Evolutionary conservation across 1,284 basidiomycete genomes (phyloP).

Genomic region (Afroboletus lepidellus): DNA sequence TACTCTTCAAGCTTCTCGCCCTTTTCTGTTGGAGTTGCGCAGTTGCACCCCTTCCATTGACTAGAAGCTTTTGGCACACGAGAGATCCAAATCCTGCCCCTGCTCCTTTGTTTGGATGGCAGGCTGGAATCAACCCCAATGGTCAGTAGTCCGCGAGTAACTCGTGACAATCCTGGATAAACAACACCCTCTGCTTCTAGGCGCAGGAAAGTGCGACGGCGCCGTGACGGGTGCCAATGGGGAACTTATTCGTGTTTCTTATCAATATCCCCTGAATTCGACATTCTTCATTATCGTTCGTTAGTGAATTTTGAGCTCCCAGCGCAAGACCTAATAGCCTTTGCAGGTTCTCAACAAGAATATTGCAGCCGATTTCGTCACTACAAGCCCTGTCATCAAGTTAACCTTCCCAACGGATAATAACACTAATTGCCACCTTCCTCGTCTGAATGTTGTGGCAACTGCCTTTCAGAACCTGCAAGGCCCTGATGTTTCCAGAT

Average conservation of each 20-base stretch:
- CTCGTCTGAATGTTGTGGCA: slow-evolving; percentile 50
- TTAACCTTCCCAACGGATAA: slow-evolving; percentile 60
- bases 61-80: slow-evolving; percentile 36
- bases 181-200: slow-evolving; percentile 7
- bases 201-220: slow-evolving; percentile 56
- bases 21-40: slow-evolving; percentile 8
- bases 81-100: slow-evolving; percentile 49
- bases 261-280: slow-evolving; percentile 58
- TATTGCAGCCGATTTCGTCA: slow-evolving; percentile 55
- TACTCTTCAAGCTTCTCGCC: slow-evolving; percentile 7
- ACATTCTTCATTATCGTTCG: slow-evolving; percentile 47
- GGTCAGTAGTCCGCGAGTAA: slow-evolving; percentile 32
- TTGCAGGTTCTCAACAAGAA: slow-evolving; percentile 52
- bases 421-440: slow-evolving; percentile 49
- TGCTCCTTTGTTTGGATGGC: slow-evolving; percentile 53
- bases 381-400: slow-evolving; percentile 56
- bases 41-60: slow-evolving; percentile 13
- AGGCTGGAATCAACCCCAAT: slow-evolving; percentile 51
- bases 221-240: slow-evolving; percentile 51
- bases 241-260: slow-evolving; percentile 56
- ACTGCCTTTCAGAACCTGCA: slow-evolving; percentile 54
- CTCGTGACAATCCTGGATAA: not conserved
- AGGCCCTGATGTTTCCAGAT: slow-evolving; percentile 52
- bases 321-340: slow-evolving; percentile 5
- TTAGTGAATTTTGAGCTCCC: not conserved